Conservation (phyloP, 1,284 basidiomycete genomes). For the Papiliotrema laurentii region DNA sequence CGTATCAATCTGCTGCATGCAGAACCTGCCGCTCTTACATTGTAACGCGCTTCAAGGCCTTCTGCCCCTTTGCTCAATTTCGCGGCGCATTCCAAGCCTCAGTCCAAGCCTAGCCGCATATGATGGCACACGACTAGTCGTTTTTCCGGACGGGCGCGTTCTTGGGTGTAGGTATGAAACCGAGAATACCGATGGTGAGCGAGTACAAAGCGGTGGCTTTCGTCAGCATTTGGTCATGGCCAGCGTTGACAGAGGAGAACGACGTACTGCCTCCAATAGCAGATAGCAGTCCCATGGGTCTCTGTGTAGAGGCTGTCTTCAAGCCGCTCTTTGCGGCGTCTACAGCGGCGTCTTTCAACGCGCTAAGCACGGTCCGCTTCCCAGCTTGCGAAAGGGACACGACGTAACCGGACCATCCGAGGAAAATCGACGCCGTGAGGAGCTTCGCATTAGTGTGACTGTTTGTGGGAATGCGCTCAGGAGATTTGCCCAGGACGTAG, state of each 20-base stretch:
- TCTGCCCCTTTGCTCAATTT: no score
- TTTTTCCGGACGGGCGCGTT: conserved; percentile 27
- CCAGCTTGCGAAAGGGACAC: conserved; percentile 39
- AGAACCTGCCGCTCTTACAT: no score
- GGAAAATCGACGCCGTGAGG: conserved; percentile 39
- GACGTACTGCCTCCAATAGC: conserved; percentile 39
- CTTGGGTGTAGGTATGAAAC: conserved; percentile 37
- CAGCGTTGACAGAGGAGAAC: background rate
- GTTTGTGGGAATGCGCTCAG: background rate
- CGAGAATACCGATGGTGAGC: conserved; percentile 39
- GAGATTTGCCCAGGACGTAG: background rate
- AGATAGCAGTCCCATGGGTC: conserved; percentile 27
- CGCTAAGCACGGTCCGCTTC: conserved; percentile 18
- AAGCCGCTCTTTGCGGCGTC: conserved; percentile 19
- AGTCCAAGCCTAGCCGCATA: no score
- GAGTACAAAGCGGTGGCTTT: conserved; percentile 41
- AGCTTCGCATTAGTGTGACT: conserved; percentile 9
- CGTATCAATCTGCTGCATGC: no score
- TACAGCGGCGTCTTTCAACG: conserved; percentile 25
- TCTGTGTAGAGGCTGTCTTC: conserved; percentile 13
- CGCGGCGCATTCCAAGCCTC: no score
- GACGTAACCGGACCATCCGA: conserved; percentile 39
- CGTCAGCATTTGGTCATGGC: background rate
- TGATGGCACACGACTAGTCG: no score
- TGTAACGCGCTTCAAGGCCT: no score